Percentiles rank a stretch among this genome's conserved stretches.
These are phyloP conservation scores for Calycina marina DNA, from an alignment of 2,329 filamentous ascomycete genomes.

Conservation along the genomic window DNA sequence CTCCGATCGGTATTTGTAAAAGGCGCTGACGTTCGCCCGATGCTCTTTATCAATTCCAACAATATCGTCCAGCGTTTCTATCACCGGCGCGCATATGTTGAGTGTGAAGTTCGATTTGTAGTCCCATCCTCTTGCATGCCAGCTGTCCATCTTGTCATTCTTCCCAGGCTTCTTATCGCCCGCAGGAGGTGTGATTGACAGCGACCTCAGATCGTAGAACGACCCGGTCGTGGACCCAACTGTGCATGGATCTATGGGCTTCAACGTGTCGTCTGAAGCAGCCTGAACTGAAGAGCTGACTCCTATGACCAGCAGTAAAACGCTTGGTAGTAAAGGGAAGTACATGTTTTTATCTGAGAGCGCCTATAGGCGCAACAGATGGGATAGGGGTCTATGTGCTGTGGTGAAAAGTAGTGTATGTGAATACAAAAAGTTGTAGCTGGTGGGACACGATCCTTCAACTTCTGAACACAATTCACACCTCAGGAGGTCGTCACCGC, in stretches of 20 bases:
- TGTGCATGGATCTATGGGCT: slow-evolving; percentile 20
- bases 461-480: too few species aligned
- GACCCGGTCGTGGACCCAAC: slow-evolving; percentile 17
- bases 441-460: too few species aligned
- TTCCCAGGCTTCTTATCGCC: slow-evolving; percentile 28
- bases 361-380: not conserved
- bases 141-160: slow-evolving; percentile 41
- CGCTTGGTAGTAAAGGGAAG: not conserved
- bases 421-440: too few species aligned
- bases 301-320: slow-evolving; percentile 16
- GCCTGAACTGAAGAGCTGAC: slow-evolving; percentile 14
- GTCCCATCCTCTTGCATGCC: slow-evolving; percentile 57
- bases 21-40: slow-evolving; percentile 67
- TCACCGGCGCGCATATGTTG: slow-evolving; percentile 68
- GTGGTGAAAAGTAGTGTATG: too few species aligned
- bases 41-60: slow-evolving; percentile 44
- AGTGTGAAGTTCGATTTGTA: slow-evolving; percentile 70
- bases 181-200: slow-evolving; percentile 15
- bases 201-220: slow-evolving; percentile 22
- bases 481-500: too few species aligned
- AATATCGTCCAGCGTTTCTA: slow-evolving; percentile 47
- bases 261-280: slow-evolving; percentile 16
- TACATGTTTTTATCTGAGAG: not conserved
- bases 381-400: too few species aligned
- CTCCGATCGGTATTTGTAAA: slow-evolving; percentile 51